A percentile compares a stretch with the other conserved stretches of the same genome.
Evolutionary conservation across 129 eudicot species (phyloP).

Genomic region (Gnaphalium uliginosum): DNA sequence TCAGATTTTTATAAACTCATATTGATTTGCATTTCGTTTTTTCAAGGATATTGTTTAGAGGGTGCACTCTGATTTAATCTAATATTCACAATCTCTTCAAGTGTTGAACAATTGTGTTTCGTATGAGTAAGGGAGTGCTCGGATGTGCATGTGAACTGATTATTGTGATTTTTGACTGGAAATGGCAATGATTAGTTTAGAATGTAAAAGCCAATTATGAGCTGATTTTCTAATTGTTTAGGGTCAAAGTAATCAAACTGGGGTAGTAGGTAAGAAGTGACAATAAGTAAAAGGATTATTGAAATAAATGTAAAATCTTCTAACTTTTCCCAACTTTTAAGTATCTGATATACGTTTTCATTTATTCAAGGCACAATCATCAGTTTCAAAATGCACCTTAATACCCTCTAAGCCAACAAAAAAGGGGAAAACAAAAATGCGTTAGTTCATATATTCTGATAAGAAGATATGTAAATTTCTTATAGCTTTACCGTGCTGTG

Average conservation of each 20-base stretch:
- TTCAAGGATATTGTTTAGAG: background rate
- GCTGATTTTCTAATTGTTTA: background rate
- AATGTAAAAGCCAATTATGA: background rate
- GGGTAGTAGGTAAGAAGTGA: background rate
- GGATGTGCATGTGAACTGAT: background rate
- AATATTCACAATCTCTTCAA: background rate
- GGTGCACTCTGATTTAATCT: background rate
- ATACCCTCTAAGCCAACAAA: background rate
- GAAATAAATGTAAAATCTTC: background rate
- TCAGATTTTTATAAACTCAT: conserved; percentile 31
- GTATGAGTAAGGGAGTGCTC: background rate
- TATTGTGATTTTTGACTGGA: background rate
- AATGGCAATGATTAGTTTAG: background rate
- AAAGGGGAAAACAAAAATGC: background rate
- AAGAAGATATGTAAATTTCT: background rate
- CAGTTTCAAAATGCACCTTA: background rate
- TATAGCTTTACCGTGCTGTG: background rate
- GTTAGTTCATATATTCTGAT: background rate
- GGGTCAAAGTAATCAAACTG: background rate
- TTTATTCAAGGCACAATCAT: background rate
- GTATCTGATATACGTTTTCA: background rate
- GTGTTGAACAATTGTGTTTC: background rate
- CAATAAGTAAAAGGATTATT: background rate
- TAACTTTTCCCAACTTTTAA: background rate
- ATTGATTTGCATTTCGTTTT: background rate